Conservation (phyloP, 441 rosid species). For the Melastoma candidum region DNA sequence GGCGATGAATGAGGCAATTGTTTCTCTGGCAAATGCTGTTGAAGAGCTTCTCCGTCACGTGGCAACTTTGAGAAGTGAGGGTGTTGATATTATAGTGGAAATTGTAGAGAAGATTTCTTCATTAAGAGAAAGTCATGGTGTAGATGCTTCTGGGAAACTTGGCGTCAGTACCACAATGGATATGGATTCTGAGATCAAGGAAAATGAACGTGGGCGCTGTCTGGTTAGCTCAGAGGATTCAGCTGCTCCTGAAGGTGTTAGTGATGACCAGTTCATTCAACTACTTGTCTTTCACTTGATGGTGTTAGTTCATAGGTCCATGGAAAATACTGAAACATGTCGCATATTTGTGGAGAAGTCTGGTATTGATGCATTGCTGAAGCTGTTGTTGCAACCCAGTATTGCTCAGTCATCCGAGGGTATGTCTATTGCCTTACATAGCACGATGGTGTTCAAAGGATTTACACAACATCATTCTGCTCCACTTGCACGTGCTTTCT, state of each 20-base stretch:
- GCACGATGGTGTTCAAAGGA: conserved; percentile 98
- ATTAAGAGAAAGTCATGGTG: conserved; percentile 37
- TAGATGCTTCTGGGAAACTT: conserved; percentile 42
- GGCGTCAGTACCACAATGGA: conserved; percentile 76
- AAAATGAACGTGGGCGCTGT: conserved; percentile 37
- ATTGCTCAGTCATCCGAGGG: conserved; percentile 97
- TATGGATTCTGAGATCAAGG: conserved; percentile 75
- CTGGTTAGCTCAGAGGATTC: conserved; percentile 36
- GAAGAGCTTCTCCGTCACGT: conserved; percentile 99
- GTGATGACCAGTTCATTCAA: conserved; percentile 84
- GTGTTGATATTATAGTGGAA: conserved; percentile 92
- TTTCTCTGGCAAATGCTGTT: conserved; percentile 93
- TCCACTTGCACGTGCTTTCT: conserved; percentile 89
- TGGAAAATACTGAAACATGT: conserved; percentile 94
- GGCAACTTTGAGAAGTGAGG: conserved; percentile 68
- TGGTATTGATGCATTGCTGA: conserved; percentile 84
- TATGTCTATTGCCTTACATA: conserved; percentile 88
- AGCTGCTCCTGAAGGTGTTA: conserved; percentile 33
- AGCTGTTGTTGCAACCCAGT: conserved; percentile 77
- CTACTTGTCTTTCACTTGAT: conserved; percentile 87
- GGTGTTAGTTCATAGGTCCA: conserved; percentile 92
- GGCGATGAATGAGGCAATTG: conserved; percentile 94
- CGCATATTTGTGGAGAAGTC: conserved; percentile 96
- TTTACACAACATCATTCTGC: conserved; percentile 92
- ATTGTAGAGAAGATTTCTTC: conserved; percentile 72